A percentile compares a stretch with the other conserved stretches of the same genome.
Conservation (phyloP, 345 rosid species). For the Angophora floribunda region DNA sequence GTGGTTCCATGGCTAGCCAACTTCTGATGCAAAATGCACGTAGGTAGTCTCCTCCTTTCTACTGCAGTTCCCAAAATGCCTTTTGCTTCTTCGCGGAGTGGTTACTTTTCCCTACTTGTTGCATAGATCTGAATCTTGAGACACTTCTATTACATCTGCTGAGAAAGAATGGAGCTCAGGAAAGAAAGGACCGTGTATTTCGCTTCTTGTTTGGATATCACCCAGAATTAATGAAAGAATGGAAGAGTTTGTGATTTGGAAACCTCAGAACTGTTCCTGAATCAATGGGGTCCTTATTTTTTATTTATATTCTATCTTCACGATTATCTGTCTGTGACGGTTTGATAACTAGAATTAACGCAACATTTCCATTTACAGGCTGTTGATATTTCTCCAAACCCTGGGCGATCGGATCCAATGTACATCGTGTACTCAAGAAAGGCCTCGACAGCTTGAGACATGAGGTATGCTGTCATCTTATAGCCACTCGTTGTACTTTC, state of each 20-base stretch:
- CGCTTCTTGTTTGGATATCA: neutral
- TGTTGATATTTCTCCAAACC: slow-evolving; percentile 86
- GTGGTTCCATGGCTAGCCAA: neutral
- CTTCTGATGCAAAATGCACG: neutral
- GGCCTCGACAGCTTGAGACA: slow-evolving; percentile 27
- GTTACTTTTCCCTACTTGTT: rapidly evolving
- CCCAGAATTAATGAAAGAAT: neutral
- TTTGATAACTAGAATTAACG: neutral
- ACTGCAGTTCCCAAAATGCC: neutral
- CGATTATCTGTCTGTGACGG: neutral
- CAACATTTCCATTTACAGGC: slow-evolving; percentile 38
- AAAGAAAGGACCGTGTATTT: neutral
- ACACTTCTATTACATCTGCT: neutral
- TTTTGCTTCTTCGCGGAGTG: neutral
- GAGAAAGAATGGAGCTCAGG: neutral
- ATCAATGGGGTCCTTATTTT: neutral
- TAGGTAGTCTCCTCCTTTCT: neutral
- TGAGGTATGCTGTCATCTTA: neutral
- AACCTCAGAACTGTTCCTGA: neutral
- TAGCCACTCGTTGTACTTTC: neutral
- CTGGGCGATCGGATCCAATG: slow-evolving; percentile 84
- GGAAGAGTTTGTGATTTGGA: neutral
- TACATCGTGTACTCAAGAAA: slow-evolving; percentile 71
- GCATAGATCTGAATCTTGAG: neutral
- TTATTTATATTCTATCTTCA: neutral